Base-by-base conservation (phyloP, 805 yeast species). In the Naumovozyma baii region DNA sequence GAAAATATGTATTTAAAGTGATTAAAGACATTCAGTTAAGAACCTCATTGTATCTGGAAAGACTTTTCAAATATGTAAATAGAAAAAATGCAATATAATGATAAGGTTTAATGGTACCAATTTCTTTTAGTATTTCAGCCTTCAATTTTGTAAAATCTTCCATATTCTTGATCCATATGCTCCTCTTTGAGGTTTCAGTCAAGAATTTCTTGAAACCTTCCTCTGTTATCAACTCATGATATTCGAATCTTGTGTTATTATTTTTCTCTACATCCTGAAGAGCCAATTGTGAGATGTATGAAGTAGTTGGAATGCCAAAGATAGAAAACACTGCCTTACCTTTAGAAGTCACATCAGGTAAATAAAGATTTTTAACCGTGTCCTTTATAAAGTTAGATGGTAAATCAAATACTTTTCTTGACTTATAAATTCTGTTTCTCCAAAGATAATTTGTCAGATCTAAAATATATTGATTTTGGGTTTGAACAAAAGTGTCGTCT, bases 31-130 rank as follows among this genome's bases (percentile, higher is more conserved):
- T n/a, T n/a, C n/a, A n/a, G n/a, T n/a, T n/a, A n/a, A 22, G 26
- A 22, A 22, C 26, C 8, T 14, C 18, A 10, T 38, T 40, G 31
- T 59, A 41, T 52, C 54, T 32, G 4, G 67, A 50, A 9, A 78
- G 56, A 43, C 78, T 70, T 48, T 71, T 73, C 45, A 80, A 46
- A 28, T 80, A 76, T 15, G 70, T 66, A 48, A 71, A 74, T 14
- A 80, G 50, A 33, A 80, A 63, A 25, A 66, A 67, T 3, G 70
- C 61, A 3, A 78, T 44, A 0, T 82, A 79, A 7, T 42, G 46
- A 40, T 71, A 78, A 2, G 80, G 78, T 15, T 44, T 40, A n/a
- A 31, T 26, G 1, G 22, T 16, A 9, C 17, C 15, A 4, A 79
- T 49, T 15, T 61, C 49, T 29, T 63, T 63, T 44, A 80, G 51